These are phyloP conservation scores for Choanephora cucurbitarum DNA, from an alignment of 371 early-diverging fungal species.

Conservation along the genomic window DNA sequence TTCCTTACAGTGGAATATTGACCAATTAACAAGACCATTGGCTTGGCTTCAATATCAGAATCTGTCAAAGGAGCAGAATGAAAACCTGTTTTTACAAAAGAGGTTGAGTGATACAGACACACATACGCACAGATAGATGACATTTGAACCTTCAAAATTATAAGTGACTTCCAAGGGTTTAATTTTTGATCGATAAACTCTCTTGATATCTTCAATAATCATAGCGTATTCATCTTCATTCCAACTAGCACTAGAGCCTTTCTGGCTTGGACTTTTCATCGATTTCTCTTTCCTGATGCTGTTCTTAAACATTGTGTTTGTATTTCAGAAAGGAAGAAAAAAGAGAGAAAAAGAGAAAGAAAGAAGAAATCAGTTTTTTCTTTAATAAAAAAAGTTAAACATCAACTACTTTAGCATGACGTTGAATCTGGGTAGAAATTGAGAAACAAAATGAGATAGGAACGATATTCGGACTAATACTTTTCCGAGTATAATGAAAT, in stretches of 20 bases:
- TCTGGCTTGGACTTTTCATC: background rate
- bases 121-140: too few relatives aligned
- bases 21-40: constrained; percentile 82
- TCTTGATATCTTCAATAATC: constrained; percentile 65
- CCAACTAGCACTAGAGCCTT: constrained; percentile 7
- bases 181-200: constrained; percentile 73
- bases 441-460: too few relatives aligned
- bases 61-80: constrained; percentile 77
- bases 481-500: too few relatives aligned
- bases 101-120: background rate
- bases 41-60: constrained; percentile 83
- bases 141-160: constrained; percentile 75
- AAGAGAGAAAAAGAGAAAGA: background rate
- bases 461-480: too few relatives aligned
- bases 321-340: background rate
- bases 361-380: too few relatives aligned
- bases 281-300: background rate
- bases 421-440: too few relatives aligned
- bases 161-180: constrained; percentile 73
- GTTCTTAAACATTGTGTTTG: background rate
- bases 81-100: constrained; percentile 48
- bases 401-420: too few relatives aligned
- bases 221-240: constrained; percentile 55
- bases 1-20: constrained; percentile 75
- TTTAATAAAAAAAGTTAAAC: too few relatives aligned